Evolutionary conservation across 2,329 filamentous ascomycete genomes (phyloP), one percentile per base, ranked within the genome.

Genomic region (Fusarium globosum): DNA sequence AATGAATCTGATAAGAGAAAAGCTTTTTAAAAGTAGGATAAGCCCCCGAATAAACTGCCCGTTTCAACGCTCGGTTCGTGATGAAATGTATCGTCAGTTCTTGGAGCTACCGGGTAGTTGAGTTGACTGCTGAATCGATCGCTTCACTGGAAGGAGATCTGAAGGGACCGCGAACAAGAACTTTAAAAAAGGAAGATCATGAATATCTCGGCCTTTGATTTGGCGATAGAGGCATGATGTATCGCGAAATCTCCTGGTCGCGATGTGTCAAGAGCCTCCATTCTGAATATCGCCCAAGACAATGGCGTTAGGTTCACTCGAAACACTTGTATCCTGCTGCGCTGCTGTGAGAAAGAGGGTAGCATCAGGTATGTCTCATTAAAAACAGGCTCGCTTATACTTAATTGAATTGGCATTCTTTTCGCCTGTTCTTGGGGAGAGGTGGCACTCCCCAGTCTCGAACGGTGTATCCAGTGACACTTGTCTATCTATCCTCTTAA

Each of bases 1-100:
- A 2, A 36, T 6, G 0, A 10, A 6, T 7, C 3, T 1, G 3
- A 16, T 7, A 21, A 12, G 7, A 28, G 2, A 21, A 12, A 16
- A 8, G 2, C 14, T 7, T 28, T 6, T 9, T 16, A 3, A 2
- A 1, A n/a, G 21, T 1, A 28, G 8, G 15, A 12, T 4, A 38
- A 36, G 15, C 2, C 0, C 7, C 8, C 3, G 7, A 55, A 14
- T 13, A 28, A 3, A 18, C 1, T 18, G 13, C 23, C 18, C 5
- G 8, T 20, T 55, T 41, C 51, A n/a, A 30, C 1, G 6, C 2
- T n/a, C 36, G 0, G 15, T n/a, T 41, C 20, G 7, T 23, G 9
- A 3, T 7, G 2, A 6, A 1, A 6, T 58, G 7, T 16, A 5
- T 36, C 3, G 6, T 26, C 9, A 7, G 10, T 23, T 30, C 30